Base-by-base conservation (phyloP, 2,329 filamentous ascomycete species). In the Botrytis tulipae region DNA sequence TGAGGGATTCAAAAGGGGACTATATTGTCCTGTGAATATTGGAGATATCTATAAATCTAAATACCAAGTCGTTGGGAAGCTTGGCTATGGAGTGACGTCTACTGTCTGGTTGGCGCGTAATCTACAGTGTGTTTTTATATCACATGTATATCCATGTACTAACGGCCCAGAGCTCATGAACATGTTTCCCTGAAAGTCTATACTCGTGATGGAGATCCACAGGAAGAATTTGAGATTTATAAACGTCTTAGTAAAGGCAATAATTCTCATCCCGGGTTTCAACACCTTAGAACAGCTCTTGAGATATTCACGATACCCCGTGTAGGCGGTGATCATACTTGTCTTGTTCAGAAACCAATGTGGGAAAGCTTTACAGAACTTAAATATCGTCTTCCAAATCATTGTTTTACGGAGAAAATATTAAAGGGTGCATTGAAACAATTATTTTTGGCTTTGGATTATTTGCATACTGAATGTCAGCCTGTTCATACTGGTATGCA, bases 361-460 rank as follows among this genome's bases (percentile, higher is more conserved):
- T 85, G 82, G 80, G 83, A 85, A 44, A 86, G 81, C 76, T 77
- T 83, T 0, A 72, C 78, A 65, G 85, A 25, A 74, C 72, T 77
- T 40, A 63, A 51, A 62, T 73, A 74, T 71, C 70, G 61, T 68
- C 57, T 54, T 67, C 73, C 72, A 65, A 73, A 73, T 61, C 63
- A 72, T 59, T 74, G 73, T 75, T 46, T 76, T 6, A 70, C 73
- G 8, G 73, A 76, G 62, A 54, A 62, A 67, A 71, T 98, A 32
- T 95, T 98, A 81, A 97, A 97, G 86, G 95, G 98, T 82, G 98
- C 98, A 84, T 96, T 95, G 48, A 98, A 98, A 83, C 95, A 98
- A 84, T 94, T 98, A 9, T 87, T 98, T 71, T 89, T 98, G 37
- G 95, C 95, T 57, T 87, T 98, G 76, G 95, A 98, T 83, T 98